Conservation (phyloP, 2,329 filamentous ascomycete genomes). For the Neonectria faginata region DNA sequence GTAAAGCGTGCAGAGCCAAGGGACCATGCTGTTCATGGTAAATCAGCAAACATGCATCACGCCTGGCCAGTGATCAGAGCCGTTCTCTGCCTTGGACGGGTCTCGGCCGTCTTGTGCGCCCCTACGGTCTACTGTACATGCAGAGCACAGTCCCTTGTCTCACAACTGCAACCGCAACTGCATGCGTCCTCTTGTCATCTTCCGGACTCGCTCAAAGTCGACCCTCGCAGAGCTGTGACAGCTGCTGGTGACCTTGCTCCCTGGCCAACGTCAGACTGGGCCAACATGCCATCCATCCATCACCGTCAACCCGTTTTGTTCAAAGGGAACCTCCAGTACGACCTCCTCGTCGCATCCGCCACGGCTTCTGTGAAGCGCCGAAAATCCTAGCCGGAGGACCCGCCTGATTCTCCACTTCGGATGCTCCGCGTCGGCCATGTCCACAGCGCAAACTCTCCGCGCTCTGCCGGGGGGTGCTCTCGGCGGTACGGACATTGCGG, state of each 20-base stretch:
- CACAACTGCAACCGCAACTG: slow-evolving; percentile 18
- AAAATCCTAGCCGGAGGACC: not conserved
- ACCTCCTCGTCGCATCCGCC: slow-evolving; percentile 1
- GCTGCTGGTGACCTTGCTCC: not conserved
- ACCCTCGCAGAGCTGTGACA: slow-evolving; percentile 6
- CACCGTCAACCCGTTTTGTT: no score
- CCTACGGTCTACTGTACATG: slow-evolving; percentile 6
- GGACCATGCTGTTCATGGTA: slow-evolving; percentile 7
- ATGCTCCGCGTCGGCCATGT: not conserved
- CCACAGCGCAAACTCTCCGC: not conserved
- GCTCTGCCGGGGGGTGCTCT: not conserved
- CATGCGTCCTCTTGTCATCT: slow-evolving; percentile 7
- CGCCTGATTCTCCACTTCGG: not conserved
- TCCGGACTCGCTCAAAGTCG: not conserved
- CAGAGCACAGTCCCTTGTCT: slow-evolving; percentile 32
- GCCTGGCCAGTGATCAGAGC: slow-evolving; percentile 8
- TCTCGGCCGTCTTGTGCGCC: slow-evolving; percentile 23
- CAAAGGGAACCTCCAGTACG: not conserved
- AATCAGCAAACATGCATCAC: slow-evolving; percentile 36
- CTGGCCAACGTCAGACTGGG: not conserved
- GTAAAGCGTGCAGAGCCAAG: not conserved
- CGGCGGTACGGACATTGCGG: not conserved
- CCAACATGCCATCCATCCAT: not conserved
- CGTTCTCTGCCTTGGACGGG: slow-evolving; percentile 5
- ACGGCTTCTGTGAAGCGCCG: not conserved